Base-by-base conservation (phyloP, 148 eudicot genomes). In the Vaccinium macrocarpon region DNA sequence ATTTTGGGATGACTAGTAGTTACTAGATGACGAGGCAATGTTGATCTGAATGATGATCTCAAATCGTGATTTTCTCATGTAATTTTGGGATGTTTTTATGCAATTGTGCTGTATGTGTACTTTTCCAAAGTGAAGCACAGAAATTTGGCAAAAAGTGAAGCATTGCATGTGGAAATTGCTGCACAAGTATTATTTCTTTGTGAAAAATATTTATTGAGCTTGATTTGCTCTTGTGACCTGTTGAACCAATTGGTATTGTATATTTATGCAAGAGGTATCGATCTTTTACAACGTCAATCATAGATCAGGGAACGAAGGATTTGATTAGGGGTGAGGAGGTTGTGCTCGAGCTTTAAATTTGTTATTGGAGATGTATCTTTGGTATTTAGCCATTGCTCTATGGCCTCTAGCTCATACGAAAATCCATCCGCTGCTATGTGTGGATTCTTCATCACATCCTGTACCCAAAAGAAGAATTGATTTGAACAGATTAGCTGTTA, bases 341-440 rank as follows among this genome's bases (percentile, higher is more conserved):
- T 91, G 87, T 92, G 92, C 49, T 82, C 78, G 2, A 95, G 92
- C 91, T 86, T 92, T 70, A 82, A 87, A 82, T 91, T 91, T 5
- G 97, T 93, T 88, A 91, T 87, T 4, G 97, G 95, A 9, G 98
- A 93, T 19, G 93, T 89, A n/a, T 90, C 91, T 27, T 86, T 86
- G 59, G 71, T 91, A 21, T 61, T 68, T 56, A 95, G 72, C 97
- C 95, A 95, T 68, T 88, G 92, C 62, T 92, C 86, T 42, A 95
- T 92, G 13, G 98, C 98, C 82, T 92, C 94, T 35, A 90, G 79
- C 90, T 95, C 98, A n/a, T 95, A 95, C 3, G 98, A 91, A 82
- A 87, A 88, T 68, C 98, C 98, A 82, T 95, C 98, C 5, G 95
- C 94, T 8, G 98, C 98, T 27, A 95, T 79, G 23, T 92, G 94